phyloP scores from a whole-genome alignment of 805 yeast species.

The Nakazawaea laoshanensis region DNA sequence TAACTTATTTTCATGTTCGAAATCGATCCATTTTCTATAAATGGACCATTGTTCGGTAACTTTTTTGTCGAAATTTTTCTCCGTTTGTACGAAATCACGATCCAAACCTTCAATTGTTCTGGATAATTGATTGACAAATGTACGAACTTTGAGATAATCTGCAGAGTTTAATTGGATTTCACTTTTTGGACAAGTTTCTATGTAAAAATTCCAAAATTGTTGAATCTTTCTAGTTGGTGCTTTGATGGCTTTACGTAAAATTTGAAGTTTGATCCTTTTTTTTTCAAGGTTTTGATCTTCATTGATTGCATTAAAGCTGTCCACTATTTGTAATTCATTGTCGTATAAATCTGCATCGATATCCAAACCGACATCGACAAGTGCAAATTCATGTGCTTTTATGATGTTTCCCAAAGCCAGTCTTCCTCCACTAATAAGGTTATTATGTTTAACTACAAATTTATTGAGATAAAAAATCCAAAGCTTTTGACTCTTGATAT shows the following conservation, averaged over 20 bases:
- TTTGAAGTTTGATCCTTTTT: constrained; percentile 64
- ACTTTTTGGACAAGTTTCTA: constrained; percentile 11
- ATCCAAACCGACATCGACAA: constrained; percentile 73
- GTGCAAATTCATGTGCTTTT: constrained; percentile 79
- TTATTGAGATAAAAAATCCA: constrained; percentile 64
- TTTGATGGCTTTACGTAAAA: constrained; percentile 60
- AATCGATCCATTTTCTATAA: constrained; percentile 72
- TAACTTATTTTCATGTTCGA: constrained; percentile 71
- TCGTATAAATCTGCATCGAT: constrained; percentile 71
- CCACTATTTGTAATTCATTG: constrained; percentile 73
- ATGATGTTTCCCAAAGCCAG: constrained; percentile 65
- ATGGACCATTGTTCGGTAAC: constrained; percentile 34
- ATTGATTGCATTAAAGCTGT: constrained; percentile 67
- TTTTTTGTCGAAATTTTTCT: constrained; percentile 11
- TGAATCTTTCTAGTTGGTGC: constrained; percentile 76
- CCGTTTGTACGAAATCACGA: constrained; percentile 23
- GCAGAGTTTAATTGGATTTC: constrained; percentile 69
- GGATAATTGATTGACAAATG: constrained; percentile 64
- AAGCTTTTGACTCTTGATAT: constrained; percentile 55
- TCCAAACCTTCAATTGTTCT: constrained; percentile 45
- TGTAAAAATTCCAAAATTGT: constrained; percentile 70
- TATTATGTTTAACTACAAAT: constrained; percentile 25
- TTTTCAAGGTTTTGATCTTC: constrained; percentile 84
- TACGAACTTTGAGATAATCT: constrained; percentile 80
- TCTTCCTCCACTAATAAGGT: constrained; percentile 74